These are phyloP conservation scores for Phaeotremella fagi DNA, from an alignment of 768 basidiomycete species.

Conservation along the genomic window DNA sequence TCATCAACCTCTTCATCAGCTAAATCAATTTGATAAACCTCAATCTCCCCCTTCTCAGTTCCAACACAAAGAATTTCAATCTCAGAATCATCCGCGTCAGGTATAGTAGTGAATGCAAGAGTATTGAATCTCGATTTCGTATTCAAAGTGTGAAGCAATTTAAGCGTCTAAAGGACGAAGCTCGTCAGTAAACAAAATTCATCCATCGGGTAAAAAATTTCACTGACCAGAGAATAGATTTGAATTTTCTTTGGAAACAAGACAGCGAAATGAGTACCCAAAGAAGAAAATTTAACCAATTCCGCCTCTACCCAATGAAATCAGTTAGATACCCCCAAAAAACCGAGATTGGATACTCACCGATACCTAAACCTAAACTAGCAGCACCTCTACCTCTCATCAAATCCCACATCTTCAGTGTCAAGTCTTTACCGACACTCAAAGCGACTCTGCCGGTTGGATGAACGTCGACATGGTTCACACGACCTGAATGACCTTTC, in stretches of 20 bases:
- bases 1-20: conserved; percentile 51
- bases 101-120: conserved; percentile 65
- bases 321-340: too few relatives aligned
- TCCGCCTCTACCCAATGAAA: conserved; percentile 72
- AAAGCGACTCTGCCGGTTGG: conserved; percentile 87
- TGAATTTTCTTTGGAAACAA: conserved; percentile 71
- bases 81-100: conserved; percentile 54
- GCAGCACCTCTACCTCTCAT: conserved; percentile 89
- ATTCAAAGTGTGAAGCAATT: conserved; percentile 63
- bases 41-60: conserved; percentile 83
- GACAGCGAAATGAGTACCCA: conserved; percentile 73
- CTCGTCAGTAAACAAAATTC: not conserved
- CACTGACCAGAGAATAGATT: conserved; percentile 69
- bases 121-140: conserved; percentile 83
- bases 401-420: conserved; percentile 96
- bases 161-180: conserved; percentile 62
- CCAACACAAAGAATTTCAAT: conserved; percentile 64
- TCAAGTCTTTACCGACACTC: conserved; percentile 83
- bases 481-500: conserved; percentile 88
- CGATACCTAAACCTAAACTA: conserved; percentile 82
- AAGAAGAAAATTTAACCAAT: conserved; percentile 77
- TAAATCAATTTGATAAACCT: conserved; percentile 61
- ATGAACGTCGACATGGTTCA: conserved; percentile 86
- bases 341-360: conserved; percentile 51
- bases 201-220: not conserved